Conservation (phyloP, 768 basidiomycete species). For the Macrocybe gigantea region DNA sequence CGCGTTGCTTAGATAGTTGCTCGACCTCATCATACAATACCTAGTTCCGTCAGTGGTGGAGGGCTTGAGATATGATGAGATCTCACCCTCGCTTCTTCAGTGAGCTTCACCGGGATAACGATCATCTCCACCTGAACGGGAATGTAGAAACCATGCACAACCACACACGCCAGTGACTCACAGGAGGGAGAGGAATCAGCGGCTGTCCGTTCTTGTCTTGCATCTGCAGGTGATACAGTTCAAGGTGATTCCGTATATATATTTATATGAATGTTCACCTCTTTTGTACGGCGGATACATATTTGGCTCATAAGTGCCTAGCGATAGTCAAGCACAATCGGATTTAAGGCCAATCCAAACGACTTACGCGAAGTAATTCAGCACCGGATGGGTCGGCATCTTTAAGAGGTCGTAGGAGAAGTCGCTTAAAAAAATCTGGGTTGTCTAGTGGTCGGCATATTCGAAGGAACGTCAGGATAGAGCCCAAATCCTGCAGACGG, state of each 20-base stretch:
- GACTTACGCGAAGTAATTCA: conserved; percentile 61
- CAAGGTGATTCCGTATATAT: neutral
- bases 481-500: conserved; percentile 71
- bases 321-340: conserved; percentile 4
- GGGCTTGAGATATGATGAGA: too few species aligned
- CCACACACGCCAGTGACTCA: conserved; percentile 14
- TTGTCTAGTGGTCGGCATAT: conserved; percentile 86
- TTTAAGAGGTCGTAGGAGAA: conserved; percentile 75
- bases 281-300: conserved; percentile 81
- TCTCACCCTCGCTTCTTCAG: conserved; percentile 57
- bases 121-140: conserved; percentile 66
- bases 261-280: conserved; percentile 33
- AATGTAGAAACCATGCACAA: conserved; percentile 1
- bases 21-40: conserved; percentile 69
- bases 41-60: conserved; percentile 20
- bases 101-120: conserved; percentile 61
- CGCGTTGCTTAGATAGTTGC: conserved; percentile 50
- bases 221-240: conserved; percentile 46
- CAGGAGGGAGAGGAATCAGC: conserved; percentile 72
- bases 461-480: conserved; percentile 75
- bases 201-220: conserved; percentile 71
- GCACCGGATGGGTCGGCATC: conserved; percentile 61
- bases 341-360: conserved; percentile 3
- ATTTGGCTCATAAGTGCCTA: conserved; percentile 74
- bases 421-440: conserved; percentile 73